Evolutionary conservation across 345 rosid species (phyloP).

Genomic region (Nasturtium officinale): DNA sequence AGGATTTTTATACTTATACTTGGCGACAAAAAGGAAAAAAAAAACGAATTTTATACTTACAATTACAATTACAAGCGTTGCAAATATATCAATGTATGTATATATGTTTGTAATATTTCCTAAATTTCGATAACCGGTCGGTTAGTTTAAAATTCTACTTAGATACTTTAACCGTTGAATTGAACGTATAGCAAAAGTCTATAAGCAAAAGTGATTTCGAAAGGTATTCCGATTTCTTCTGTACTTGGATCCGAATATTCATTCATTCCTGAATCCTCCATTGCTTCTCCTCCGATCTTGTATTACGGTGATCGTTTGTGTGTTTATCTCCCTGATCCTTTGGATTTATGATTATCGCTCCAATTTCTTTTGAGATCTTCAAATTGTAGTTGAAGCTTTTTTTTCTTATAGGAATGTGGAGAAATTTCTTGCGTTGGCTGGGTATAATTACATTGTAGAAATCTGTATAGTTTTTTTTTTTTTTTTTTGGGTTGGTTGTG

Average conservation of each 20-base stretch:
- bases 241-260: no score
- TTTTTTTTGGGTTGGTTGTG: not conserved
- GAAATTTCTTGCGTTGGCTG: not conserved
- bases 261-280: conserved; percentile 16
- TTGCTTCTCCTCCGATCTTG: conserved; percentile 26
- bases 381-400: conserved; percentile 2
- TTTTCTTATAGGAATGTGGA: not conserved
- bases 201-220: no score
- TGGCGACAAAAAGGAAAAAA: no score
- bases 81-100: no score
- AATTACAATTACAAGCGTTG: no score
- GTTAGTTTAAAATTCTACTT: conserved; percentile 2
- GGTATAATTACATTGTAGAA: conserved; percentile 20
- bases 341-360: conserved; percentile 1
- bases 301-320: conserved; percentile 17
- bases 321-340: conserved; percentile 1
- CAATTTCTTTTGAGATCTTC: not conserved
- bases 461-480: conserved; percentile 10
- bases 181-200: not conserved
- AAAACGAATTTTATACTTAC: no score
- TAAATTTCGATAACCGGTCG: conserved; percentile 12
- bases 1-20: no score
- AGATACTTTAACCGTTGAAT: conserved; percentile 23
- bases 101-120: no score
- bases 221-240: conserved; percentile 23